Evolutionary conservation across 2,329 filamentous ascomycete species (phyloP).

Genomic region (Ceratocystis lukuohia): DNA sequence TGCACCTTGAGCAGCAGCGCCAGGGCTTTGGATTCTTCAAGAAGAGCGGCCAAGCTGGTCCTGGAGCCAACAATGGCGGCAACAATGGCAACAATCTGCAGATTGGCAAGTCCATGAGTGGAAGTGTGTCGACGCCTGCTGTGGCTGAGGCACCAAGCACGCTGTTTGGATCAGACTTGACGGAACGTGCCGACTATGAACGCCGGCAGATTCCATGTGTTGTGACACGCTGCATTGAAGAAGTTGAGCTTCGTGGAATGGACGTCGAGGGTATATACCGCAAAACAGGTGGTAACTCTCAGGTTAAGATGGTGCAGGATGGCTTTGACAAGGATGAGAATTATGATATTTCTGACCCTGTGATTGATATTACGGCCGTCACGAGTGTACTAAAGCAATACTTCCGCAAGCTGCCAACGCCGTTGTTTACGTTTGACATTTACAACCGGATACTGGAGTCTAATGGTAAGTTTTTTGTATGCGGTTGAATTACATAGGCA

Average conservation of each 20-base stretch:
- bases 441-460: slow-evolving; percentile 84
- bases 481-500: background rate
- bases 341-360: slow-evolving; percentile 85
- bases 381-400: slow-evolving; percentile 96
- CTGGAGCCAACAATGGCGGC: background rate
- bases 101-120: slow-evolving; percentile 13
- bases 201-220: slow-evolving; percentile 80
- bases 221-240: slow-evolving; percentile 86
- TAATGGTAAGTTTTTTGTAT: slow-evolving; percentile 40
- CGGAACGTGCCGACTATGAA: slow-evolving; percentile 75
- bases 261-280: slow-evolving; percentile 95
- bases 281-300: slow-evolving; percentile 86
- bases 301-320: slow-evolving; percentile 79
- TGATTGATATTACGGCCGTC: slow-evolving; percentile 89
- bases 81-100: slow-evolving; percentile 3
- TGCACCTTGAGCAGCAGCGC: slow-evolving; percentile 28
- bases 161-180: slow-evolving; percentile 81
- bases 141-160: slow-evolving; percentile 35
- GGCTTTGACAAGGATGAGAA: slow-evolving; percentile 79
- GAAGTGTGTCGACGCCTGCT: slow-evolving; percentile 10
- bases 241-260: slow-evolving; percentile 93
- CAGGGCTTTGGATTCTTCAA: slow-evolving; percentile 63
- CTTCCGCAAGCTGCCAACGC: slow-evolving; percentile 81
- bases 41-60: slow-evolving; percentile 27
- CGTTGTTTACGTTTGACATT: slow-evolving; percentile 80